Percentiles rank a stretch among this genome's conserved stretches.
phyloP scores from a whole-genome alignment of 305 asterid genomes.

The Stenogyne calaminthoides region DNA sequence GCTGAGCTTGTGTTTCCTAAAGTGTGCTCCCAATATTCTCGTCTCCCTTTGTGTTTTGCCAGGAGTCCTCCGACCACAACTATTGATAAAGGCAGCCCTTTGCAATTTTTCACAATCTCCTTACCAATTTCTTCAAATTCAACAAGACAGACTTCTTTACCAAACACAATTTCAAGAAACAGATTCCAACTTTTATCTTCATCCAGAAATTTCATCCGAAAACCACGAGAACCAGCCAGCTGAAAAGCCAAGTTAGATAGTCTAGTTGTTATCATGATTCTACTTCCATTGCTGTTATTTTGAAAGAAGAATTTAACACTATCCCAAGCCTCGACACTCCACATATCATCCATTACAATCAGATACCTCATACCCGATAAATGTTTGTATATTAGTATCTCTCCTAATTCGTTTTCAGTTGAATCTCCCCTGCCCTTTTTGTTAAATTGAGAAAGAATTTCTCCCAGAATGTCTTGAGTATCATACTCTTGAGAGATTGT shows the following conservation, averaged over 20 bases:
- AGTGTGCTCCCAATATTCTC: constrained; percentile 20
- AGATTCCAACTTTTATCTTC: constrained; percentile 23
- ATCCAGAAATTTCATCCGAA: constrained; percentile 20
- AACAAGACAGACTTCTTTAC: constrained; percentile 7
- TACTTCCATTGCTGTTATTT: constrained; percentile 13
- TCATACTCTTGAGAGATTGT: constrained; percentile 10
- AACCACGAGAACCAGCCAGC: neutral
- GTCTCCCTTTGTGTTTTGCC: neutral
- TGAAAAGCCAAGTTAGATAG: neutral
- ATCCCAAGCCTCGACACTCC: constrained; percentile 11
- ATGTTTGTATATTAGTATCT: neutral
- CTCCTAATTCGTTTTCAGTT: constrained; percentile 1
- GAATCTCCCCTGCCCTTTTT: neutral
- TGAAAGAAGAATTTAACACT: constrained; percentile 12
- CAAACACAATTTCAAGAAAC: constrained; percentile 4
- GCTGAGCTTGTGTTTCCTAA: constrained; percentile 4
- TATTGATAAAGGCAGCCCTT: constrained; percentile 37
- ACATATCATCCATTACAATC: constrained; percentile 4
- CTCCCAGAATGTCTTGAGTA: neutral
- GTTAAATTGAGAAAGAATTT: neutral
- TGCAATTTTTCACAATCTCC: constrained; percentile 28
- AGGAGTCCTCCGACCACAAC: constrained; percentile 32
- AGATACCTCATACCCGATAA: neutral
- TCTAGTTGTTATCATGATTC: neutral
- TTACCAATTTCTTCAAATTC: constrained; percentile 27